A percentile compares a stretch with the other conserved stretches of the same genome.
These are phyloP conservation scores for Prunus salicina DNA, from an alignment of 306 rosid genomes.

Conservation along the genomic window DNA sequence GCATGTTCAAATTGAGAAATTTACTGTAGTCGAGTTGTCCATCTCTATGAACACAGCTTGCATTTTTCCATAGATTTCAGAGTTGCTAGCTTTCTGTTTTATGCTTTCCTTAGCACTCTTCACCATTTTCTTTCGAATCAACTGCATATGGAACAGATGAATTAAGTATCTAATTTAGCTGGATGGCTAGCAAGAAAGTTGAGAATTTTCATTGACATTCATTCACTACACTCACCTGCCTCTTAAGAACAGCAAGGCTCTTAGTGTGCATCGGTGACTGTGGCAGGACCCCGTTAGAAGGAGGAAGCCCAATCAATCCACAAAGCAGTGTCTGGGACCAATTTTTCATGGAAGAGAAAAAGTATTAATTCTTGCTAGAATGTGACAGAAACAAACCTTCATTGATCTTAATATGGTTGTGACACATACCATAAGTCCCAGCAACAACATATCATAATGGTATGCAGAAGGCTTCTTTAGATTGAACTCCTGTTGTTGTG, in stretches of 20 bases:
- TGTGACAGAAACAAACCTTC: conserved; percentile 2
- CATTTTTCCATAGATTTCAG: conserved; percentile 77
- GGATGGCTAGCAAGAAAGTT: background rate
- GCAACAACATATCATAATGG: conserved; percentile 75
- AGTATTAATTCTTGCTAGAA: background rate
- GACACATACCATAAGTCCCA: conserved; percentile 58
- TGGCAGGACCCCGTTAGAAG: conserved; percentile 90
- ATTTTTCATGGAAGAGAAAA: conserved; percentile 17
- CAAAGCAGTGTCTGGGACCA: conserved; percentile 70
- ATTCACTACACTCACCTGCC: conserved; percentile 45
- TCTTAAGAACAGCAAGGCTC: conserved; percentile 79
- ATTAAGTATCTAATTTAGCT: conserved; percentile 11
- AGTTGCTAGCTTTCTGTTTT: conserved; percentile 54
- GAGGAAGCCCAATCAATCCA: conserved; percentile 83
- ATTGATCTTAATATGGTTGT: background rate
- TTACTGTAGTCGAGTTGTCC: conserved; percentile 34
- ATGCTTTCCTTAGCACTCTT: conserved; percentile 84
- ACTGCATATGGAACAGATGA: conserved; percentile 36
- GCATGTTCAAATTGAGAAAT: background rate
- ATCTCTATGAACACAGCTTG: conserved; percentile 80
- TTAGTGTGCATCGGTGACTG: conserved; percentile 97
- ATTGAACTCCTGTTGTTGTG: conserved; percentile 92
- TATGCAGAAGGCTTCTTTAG: conserved; percentile 80
- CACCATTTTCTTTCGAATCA: conserved; percentile 66
- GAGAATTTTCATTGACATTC: background rate